Base-by-base conservation (phyloP, 1,139 yeast species). In the Yamadazyma oceani region DNA sequence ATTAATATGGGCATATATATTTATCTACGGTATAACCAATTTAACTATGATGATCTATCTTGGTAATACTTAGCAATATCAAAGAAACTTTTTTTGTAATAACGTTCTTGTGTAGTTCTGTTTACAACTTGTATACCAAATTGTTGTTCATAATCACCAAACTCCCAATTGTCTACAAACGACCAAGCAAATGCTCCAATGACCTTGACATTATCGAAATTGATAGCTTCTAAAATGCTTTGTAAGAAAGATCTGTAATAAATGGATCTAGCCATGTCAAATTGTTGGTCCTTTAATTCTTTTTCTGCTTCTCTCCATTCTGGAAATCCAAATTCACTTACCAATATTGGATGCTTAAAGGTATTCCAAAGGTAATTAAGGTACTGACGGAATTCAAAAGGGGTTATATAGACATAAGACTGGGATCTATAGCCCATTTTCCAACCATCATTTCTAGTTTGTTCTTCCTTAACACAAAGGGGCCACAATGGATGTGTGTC, bases 101-200 rank as follows among this genome's bases (percentile, higher is more conserved):
- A 49, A 25, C 64, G 46, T 40, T 57, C 56, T 46, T 53, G 58
- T 12, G 65, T 62, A 9, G 57, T 51, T 43, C 58, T 59, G 44
- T 65, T 61, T 16, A 65, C 65, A 15, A 54, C 57, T 43, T 63
- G 68, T 13, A 64, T 38, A 13, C 70, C 70, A 45, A 61, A 64
- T 30, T 63, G 57, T 16, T 55, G 55, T 2, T 33, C 43, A 26
- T 64, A 64, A 35, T 56, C 58, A 27, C 66, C 57, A 55, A 66
- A 65, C 39, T 63, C 68, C 48, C 62, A 53, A 15, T 23, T 31
- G 44, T 64, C 70, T 26, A 56, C 55, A 41, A 57, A 53, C 11
- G 65, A 53, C 70, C 70, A 64, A 2, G 64, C 65, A 34, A 62
- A 52, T 2, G 63, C 59, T 2, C 67, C 66, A 14, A 53, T 47